These are phyloP conservation scores for Kwoniella europaea DNA, from an alignment of 768 basidiomycete species.

Conservation along the genomic window DNA sequence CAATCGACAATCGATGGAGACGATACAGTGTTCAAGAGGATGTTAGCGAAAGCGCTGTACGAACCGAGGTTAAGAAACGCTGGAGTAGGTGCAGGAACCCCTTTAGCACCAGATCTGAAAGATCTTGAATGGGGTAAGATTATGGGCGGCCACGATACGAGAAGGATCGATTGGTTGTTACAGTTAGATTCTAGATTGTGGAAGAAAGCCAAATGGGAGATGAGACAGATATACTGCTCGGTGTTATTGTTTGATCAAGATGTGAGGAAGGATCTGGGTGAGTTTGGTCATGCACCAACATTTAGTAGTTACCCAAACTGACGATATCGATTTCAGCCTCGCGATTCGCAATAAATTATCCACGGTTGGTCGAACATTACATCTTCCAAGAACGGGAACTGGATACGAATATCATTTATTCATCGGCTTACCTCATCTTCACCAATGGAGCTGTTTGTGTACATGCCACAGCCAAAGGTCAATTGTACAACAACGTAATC, in stretches of 20 bases:
- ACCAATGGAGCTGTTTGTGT: constrained; percentile 83
- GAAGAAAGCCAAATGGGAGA: constrained; percentile 52
- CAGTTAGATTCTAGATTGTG: constrained; percentile 54
- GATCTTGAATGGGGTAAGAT: constrained; percentile 32
- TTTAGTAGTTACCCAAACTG: neutral
- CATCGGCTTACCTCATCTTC: constrained; percentile 79
- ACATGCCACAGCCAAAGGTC: constrained; percentile 74
- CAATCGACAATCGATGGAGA: constrained; percentile 43
- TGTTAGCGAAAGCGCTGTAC: constrained; percentile 38
- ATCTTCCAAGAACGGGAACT: constrained; percentile 90
- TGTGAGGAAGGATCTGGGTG: constrained; percentile 77
- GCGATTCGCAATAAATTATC: constrained; percentile 83
- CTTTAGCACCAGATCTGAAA: constrained; percentile 32
- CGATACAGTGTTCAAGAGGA: constrained; percentile 39
- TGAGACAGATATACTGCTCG: constrained; percentile 50
- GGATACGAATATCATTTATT: constrained; percentile 92
- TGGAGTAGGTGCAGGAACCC: constrained; percentile 27
- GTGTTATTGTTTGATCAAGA: constrained; percentile 59
- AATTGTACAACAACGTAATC: constrained; percentile 76
- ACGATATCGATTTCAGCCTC: constrained; percentile 64
- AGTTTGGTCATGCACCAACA: constrained; percentile 43
- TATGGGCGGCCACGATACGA: constrained; percentile 20
- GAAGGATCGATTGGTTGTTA: constrained; percentile 49
- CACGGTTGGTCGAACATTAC: constrained; percentile 84
- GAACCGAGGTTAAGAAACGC: constrained; percentile 23